These are phyloP conservation scores for Steccherinum ochraceum DNA, from an alignment of 768 basidiomycete species.

Conservation along the genomic window DNA sequence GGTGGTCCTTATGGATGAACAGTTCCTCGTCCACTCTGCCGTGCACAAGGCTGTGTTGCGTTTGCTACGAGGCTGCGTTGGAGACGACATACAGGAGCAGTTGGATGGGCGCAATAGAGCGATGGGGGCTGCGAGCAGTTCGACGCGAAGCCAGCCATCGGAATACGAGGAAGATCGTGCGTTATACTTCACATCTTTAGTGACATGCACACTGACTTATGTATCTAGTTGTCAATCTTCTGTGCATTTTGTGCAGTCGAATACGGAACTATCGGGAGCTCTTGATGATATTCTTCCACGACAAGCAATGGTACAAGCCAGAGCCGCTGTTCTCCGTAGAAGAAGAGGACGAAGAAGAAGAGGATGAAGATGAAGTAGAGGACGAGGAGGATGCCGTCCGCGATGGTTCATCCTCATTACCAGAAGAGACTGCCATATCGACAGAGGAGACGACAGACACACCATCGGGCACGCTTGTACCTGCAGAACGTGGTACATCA, in stretches of 20 bases:
- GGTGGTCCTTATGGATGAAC: slow-evolving; percentile 87
- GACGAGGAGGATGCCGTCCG: slow-evolving; percentile 10
- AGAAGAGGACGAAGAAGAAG: slow-evolving; percentile 64
- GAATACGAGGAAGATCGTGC: slow-evolving; percentile 85
- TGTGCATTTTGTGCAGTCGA: slow-evolving; percentile 88
- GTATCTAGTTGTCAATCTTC: slow-evolving; percentile 74
- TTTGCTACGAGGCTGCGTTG: slow-evolving; percentile 80
- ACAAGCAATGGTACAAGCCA: slow-evolving; percentile 81
- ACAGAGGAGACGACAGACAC: slow-evolving; percentile 9
- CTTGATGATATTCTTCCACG: slow-evolving; percentile 96
- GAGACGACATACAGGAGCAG: slow-evolving; percentile 88
- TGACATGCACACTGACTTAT: slow-evolving; percentile 5
- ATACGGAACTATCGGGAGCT: slow-evolving; percentile 86
- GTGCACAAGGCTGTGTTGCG: slow-evolving; percentile 86
- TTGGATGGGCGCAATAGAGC: slow-evolving; percentile 68
- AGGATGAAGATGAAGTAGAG: slow-evolving; percentile 44
- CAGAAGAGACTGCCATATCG: slow-evolving; percentile 19
- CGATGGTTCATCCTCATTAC: too few species aligned
- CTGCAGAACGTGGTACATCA: slow-evolving; percentile 33
- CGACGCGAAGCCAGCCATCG: slow-evolving; percentile 64
- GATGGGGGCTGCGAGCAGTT: slow-evolving; percentile 81
- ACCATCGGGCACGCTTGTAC: slow-evolving; percentile 5
- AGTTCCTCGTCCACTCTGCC: slow-evolving; percentile 87
- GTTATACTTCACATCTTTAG: slow-evolving; percentile 22
- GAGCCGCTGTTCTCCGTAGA: slow-evolving; percentile 71